These are phyloP conservation scores for Cyberlindnera suaveolens DNA, from an alignment of 805 yeast species.

Conservation along the genomic window DNA sequence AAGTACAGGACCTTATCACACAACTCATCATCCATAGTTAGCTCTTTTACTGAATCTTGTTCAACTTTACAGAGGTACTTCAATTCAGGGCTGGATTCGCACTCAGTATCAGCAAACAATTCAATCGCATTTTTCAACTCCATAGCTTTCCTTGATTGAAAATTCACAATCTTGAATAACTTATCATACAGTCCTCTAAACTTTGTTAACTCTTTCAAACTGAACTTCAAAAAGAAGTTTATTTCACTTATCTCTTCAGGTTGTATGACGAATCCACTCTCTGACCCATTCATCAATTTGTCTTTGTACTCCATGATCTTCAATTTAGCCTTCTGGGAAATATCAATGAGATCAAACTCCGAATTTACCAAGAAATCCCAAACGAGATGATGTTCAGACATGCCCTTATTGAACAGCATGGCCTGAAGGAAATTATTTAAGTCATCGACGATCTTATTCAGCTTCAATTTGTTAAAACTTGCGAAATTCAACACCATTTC, in stretches of 20 bases:
- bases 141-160: constrained; percentile 18
- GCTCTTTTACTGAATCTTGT: constrained; percentile 18
- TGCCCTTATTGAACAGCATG: constrained; percentile 33
- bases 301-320: constrained; percentile 23
- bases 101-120: constrained; percentile 3
- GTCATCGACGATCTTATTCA: constrained; percentile 41
- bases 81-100: constrained; percentile 13
- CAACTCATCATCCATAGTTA: constrained; percentile 11
- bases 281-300: constrained; percentile 9
- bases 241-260: constrained; percentile 39
- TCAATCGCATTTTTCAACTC: constrained; percentile 16
- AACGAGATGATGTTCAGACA: constrained; percentile 30
- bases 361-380: constrained; percentile 36
- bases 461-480: constrained; percentile 36
- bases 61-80: constrained; percentile 9
- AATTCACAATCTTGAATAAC: constrained; percentile 32
- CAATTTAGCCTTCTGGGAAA: constrained; percentile 28
- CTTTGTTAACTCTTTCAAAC: constrained; percentile 35
- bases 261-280: constrained; percentile 16
- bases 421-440: constrained; percentile 43
- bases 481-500: constrained; percentile 18
- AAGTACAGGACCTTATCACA: constrained; percentile 16
- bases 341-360: constrained; percentile 26
- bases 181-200: constrained; percentile 27
- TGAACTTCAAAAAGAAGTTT: constrained; percentile 41